Evolutionary conservation across 345 rosid genomes (phyloP).

Genomic region (Eucalyptus regnans): DNA sequence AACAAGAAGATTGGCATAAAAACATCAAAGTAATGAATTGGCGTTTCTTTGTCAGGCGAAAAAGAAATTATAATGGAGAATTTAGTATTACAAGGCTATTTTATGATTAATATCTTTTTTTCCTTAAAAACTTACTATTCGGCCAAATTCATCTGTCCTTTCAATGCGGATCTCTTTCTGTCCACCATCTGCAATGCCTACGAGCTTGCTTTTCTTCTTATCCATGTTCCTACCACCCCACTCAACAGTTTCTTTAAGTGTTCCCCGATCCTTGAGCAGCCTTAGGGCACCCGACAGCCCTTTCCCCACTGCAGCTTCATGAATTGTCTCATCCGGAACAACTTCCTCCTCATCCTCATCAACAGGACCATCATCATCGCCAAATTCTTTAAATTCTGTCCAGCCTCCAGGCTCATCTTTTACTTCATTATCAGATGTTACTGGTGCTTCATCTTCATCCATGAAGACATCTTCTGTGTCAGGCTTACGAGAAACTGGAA

Average conservation of each 20-base stretch:
- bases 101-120: neutral
- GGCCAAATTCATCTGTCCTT: constrained; percentile 93
- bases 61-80: neutral
- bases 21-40: neutral
- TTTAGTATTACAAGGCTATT: neutral
- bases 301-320: constrained; percentile 79
- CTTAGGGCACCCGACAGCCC: constrained; percentile 82
- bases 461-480: constrained; percentile 76
- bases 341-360: constrained; percentile 47
- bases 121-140: constrained; percentile 52
- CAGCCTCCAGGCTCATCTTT: constrained; percentile 52
- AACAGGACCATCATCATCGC: constrained; percentile 26
- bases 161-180: constrained; percentile 66
- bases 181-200: constrained; percentile 53
- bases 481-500: constrained; percentile 48
- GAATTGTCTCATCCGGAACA: constrained; percentile 75
- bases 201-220: constrained; percentile 96
- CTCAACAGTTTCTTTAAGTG: constrained; percentile 76
- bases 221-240: constrained; percentile 99
- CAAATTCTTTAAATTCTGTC: constrained; percentile 45
- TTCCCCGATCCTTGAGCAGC: constrained; percentile 86
- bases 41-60: neutral
- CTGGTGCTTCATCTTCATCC: constrained; percentile 79
- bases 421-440: constrained; percentile 35
- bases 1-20: neutral